Base-by-base conservation (phyloP, 768 basidiomycete genomes). In the Russula foetens region DNA sequence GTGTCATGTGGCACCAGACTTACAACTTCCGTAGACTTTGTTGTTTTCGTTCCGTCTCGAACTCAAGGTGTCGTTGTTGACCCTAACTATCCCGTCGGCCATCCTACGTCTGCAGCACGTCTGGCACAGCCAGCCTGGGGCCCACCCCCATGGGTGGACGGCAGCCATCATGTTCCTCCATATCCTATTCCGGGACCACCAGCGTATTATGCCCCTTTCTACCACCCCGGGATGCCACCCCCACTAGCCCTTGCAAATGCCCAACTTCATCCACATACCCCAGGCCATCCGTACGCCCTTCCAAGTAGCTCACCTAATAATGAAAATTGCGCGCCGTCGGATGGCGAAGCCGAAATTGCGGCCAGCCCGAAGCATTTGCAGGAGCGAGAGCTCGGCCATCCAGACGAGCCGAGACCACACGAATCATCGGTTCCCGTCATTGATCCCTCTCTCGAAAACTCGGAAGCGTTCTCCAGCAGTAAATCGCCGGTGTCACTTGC, bases 31-130 rank as follows among this genome's bases (percentile, higher is more conserved):
- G 24, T 56, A 58, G 58, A 56, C 15, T 63, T 62, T 41, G 49
- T 56, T 24, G 49, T 61, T 45, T 60, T 59, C 21, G 64, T 69
- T 41, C 68, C 68, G 26, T 66, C 64, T 2, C 63, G 69, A 17
- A 73, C 76, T 26, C 74, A 74, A 9, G 74, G 73, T n/a, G 68
- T 78, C 59, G 68, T 76, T 23, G 67, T 77, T 58, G 76, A 81
- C 44, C 73, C 71, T 59, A 75, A 76, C 62, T 80, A 75, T 68
- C 71, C 69, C 6, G 70, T 78, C 35, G 76, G 72, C 29, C 74
- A 81, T 44, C 84, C 84, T 24, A 83, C 81, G 5, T 84, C 83
- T 35, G 76, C 81, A 9, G 72, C 81, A 4, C 73, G 82, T 53
- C 63, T 45, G 60, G 75, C 70, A 58, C 82, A 69, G 66, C 67